Base-by-base conservation (phyloP, 73 alveolate species). In the Uronychia setigera region DNA sequence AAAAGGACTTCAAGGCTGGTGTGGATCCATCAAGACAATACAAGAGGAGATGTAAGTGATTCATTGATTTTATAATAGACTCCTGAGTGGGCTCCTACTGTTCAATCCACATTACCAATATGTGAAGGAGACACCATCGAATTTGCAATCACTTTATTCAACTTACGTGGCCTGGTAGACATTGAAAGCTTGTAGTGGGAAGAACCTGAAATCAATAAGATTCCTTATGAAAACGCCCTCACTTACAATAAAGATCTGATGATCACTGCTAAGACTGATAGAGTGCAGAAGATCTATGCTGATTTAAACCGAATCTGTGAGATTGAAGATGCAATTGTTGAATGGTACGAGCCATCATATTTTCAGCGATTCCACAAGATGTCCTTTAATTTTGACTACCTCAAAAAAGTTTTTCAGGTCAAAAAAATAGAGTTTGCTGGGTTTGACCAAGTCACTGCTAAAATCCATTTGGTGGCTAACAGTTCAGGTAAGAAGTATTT, bases 301-400 rank as follows among this genome's bases (percentile, higher is more conserved):
- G 95, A 90, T 46, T 60, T 90, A 9, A 90, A 86, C 79, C 59
- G 95, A 25, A 87, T 90, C 28, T 90, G 95, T 57, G 95, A 90
- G 58, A 77, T 90, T 14, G 95, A 90, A 80, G 95, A 90, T 78
- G 88, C 95, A 0, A 90, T 90, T 0, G 91, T 85, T 29, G 95
- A 90, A 76, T 90, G 95, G 95, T 90, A 90, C 60, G 95, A 90
- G 29, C 86, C 84, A 57, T 77, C 81, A 33, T 90, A 90, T 60
- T 90, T 82, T 59, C 76, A 32, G 19, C 58, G 33, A 19, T 5
- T 46, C 79, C 60, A 82, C 26, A 74, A 74, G 29, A 74, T 33
- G 14, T 34, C 74, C n/a, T 19, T 82, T 0, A 86, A 90, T 58
- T 59, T 90, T 28, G 31, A 67, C 32, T 85, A 33, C 80, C 79